Evolutionary conservation across 2,329 filamentous ascomycete species (phyloP), one percentile per base, ranked within the genome.

Genomic region (Hypoxylon sp.): DNA sequence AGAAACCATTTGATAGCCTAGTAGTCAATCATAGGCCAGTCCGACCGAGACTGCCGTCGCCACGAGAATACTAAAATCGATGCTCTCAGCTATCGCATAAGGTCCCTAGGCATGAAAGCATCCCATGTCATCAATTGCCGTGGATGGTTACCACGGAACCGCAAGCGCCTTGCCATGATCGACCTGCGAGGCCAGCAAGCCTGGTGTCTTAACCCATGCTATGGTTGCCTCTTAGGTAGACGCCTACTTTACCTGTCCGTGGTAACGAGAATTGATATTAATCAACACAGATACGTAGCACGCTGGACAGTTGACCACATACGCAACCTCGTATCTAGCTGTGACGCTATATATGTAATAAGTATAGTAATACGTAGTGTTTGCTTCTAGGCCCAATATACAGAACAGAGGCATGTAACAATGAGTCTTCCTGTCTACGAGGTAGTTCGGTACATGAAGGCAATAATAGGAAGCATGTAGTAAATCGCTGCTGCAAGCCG

Each of bases 1-100:
- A 61, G 48, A 53, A 53, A 54, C 61, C 57, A 57, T 42, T 65
- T 48, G 41, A 55, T 48, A 52, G 62, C 58, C 63, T 61, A 54
- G 48, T 55, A 52, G 58, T 55, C 49, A 61, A 57, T 55, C 43
- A 53, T 47, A 43, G 42, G 42, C 45, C 17, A 33, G 55, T 41
- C 47, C 56, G 17, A 54, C 50, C 17, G 46, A 48, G 48, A 47
- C 51, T 26, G 33, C 45, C 17, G 35, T 48, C 23, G 51, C 33
- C 48, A 29, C 47, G 48, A 35, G 31, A n/a, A 52, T 23, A 38
- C 20, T 41, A 35, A 41, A 58, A 41, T 26, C 24, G 33, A 21
- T 54, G 23, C 17, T 40, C 27, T 33, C 18, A 20, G 29, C 23
- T 27, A 20, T 45, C 31, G 29, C 55, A 33, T 23, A 29, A n/a